phyloP scores from a whole-genome alignment of 441 rosid species.

The Metrosideros polymorpha region DNA sequence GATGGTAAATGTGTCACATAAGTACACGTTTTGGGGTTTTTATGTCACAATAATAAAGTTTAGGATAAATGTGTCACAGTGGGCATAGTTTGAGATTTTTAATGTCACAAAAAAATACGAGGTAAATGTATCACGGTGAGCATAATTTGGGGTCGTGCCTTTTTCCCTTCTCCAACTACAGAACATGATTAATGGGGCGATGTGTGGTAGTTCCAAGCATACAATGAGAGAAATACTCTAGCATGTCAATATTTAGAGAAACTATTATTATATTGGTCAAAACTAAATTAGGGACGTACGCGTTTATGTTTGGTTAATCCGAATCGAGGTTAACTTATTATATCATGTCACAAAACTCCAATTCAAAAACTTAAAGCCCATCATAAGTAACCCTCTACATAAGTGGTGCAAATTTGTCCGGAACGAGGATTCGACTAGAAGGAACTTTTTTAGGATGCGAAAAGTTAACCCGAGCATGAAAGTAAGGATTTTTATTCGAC shows the following conservation, averaged over 20 bases:
- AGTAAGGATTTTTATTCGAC: not conserved
- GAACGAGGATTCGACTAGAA: too few relatives aligned
- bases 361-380: not conserved
- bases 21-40: too few relatives aligned
- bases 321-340: not conserved
- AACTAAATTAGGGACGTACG: not conserved
- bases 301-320: not conserved
- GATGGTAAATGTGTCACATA: too few relatives aligned
- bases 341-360: rapidly evolving
- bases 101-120: too few relatives aligned
- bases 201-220: not conserved
- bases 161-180: not conserved
- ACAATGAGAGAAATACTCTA: not conserved
- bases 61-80: too few relatives aligned
- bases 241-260: not conserved
- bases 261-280: not conserved
- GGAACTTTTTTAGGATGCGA: too few relatives aligned
- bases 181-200: not conserved
- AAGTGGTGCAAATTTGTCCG: not conserved
- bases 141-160: too few relatives aligned
- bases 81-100: too few relatives aligned
- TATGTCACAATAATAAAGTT: too few relatives aligned
- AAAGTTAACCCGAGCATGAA: not conserved
- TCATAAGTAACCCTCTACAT: not conserved
- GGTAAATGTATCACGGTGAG: too few relatives aligned